Evolutionary conservation across 2,329 filamentous ascomycete genomes (phyloP).

Genomic region (Fusarium dlaminii): DNA sequence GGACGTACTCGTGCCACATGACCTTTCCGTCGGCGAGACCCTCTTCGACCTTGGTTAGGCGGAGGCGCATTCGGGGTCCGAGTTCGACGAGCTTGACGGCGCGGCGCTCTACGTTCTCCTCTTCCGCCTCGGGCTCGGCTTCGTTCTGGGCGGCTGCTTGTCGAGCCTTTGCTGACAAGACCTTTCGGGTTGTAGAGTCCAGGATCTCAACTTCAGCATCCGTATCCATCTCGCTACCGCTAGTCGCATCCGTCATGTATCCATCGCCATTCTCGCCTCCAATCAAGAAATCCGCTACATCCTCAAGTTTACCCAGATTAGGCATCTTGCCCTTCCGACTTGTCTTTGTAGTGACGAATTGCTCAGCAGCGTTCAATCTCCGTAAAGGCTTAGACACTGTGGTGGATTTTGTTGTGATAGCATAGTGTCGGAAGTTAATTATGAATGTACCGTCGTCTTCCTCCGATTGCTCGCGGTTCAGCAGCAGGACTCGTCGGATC

Average conservation of each 20-base stretch:
- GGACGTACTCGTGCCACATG: constrained; percentile 97
- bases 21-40: constrained; percentile 88
- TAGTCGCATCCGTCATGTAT: constrained; percentile 86
- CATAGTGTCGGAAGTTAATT: constrained; percentile 90
- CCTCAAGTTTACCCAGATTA: constrained; percentile 88
- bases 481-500: constrained; percentile 89
- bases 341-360: constrained; percentile 70
- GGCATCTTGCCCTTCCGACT: constrained; percentile 77
- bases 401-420: constrained; percentile 88
- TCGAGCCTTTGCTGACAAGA: constrained; percentile 63
- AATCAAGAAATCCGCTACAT: constrained; percentile 94
- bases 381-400: constrained; percentile 86
- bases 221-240: constrained; percentile 91
- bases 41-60: constrained; percentile 95
- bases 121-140: constrained; percentile 57
- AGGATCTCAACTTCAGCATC: constrained; percentile 94
- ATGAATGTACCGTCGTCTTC: constrained; percentile 77
- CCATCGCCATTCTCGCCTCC: constrained; percentile 78
- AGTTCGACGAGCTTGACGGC: constrained; percentile 93
- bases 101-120: constrained; percentile 77
- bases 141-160: constrained; percentile 52
- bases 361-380: constrained; percentile 85
- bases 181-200: constrained; percentile 70
- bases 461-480: constrained; percentile 78
- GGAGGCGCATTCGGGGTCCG: constrained; percentile 86